Evolutionary conservation across 306 rosid genomes (phyloP), one percentile per base, ranked within the genome.

Genomic region (Vicia sativa): DNA sequence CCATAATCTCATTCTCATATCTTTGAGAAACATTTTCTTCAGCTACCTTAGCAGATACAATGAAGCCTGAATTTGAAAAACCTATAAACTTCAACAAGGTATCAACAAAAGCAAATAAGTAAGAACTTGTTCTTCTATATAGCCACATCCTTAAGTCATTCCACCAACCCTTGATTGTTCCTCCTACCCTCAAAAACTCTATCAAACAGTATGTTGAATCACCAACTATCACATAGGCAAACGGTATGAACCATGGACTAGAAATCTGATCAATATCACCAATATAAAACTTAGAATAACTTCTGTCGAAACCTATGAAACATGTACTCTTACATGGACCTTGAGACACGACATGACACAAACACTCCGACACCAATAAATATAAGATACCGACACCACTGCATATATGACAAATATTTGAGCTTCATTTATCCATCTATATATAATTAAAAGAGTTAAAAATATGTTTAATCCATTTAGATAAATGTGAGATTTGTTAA

Each of bases 81-180:
- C 91, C 91, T 0, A 78, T 70, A 11, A 2, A 16, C 66, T 81
- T 71, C 48, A 56, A 34, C 56, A 64, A 38, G 28, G 25, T 65
- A 2, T 77, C 72, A 23, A 70, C 2, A 6, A 63, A 77, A 19
- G 81, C 77, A 77, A 77, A 63, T 2, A 71, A 38, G 65, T 84
- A 85, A 64, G 95, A 85, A 76, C 79, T 80, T 65, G 86, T 75
- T 84, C 91, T 74, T 78, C 85, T 90, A 54, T 87, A 90, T 5
- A 90, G 83, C 89, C 96, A 82, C 2, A 90, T 83, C 5, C 91
- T 57, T 2, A 78, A 77, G 7, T 84, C 85, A 74, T 90, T 87
- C 95, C 91, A 90, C 95, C 89, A 90, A 1, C 91, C 95, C n/a
- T 78, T 26, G 14, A 77, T 2, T 28, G 95, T 90, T 52, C 96